Conservation (phyloP, 768 basidiomycete species). For the Tephrocybe rancida region DNA sequence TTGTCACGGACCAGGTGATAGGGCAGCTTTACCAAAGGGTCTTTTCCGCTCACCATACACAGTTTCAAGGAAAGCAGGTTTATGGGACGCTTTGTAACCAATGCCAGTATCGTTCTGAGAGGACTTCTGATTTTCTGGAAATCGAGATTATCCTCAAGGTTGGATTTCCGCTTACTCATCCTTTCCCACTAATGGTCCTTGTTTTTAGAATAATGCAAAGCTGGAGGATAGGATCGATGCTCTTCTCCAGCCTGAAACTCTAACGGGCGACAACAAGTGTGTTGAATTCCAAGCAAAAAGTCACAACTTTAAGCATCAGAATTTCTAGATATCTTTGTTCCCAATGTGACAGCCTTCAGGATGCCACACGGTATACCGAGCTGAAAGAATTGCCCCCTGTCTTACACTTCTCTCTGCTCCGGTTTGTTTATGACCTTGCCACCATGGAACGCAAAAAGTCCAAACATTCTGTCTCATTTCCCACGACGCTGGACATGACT, state of each 20-base stretch:
- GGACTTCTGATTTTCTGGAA: slow-evolving; percentile 76
- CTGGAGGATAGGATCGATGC: slow-evolving; percentile 75
- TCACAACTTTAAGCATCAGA: neutral
- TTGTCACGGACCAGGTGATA: slow-evolving; percentile 73
- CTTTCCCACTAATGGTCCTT: no score
- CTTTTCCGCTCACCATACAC: slow-evolving; percentile 6
- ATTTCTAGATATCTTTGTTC: slow-evolving; percentile 77
- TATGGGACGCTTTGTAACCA: slow-evolving; percentile 79
- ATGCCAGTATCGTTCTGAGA: slow-evolving; percentile 73
- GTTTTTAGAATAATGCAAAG: slow-evolving; percentile 64
- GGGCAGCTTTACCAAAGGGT: neutral
- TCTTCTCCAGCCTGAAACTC: slow-evolving; percentile 66
- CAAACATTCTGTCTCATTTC: slow-evolving; percentile 81
- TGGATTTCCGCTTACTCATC: neutral
- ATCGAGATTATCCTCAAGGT: slow-evolving; percentile 87
- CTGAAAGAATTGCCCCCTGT: slow-evolving; percentile 79
- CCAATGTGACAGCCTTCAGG: slow-evolving; percentile 68
- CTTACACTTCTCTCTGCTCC: slow-evolving; percentile 87
- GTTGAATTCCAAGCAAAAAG: slow-evolving; percentile 8
- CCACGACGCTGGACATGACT: slow-evolving; percentile 71
- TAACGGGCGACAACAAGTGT: slow-evolving; percentile 87
- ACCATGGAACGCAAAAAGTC: slow-evolving; percentile 87
- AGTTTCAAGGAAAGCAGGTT: slow-evolving; percentile 88
- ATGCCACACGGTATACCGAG: slow-evolving; percentile 79
- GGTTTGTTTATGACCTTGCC: slow-evolving; percentile 87